These are phyloP conservation scores for Penicillium brasilianum DNA, from an alignment of 2,329 filamentous ascomycete genomes.

Conservation along the genomic window DNA sequence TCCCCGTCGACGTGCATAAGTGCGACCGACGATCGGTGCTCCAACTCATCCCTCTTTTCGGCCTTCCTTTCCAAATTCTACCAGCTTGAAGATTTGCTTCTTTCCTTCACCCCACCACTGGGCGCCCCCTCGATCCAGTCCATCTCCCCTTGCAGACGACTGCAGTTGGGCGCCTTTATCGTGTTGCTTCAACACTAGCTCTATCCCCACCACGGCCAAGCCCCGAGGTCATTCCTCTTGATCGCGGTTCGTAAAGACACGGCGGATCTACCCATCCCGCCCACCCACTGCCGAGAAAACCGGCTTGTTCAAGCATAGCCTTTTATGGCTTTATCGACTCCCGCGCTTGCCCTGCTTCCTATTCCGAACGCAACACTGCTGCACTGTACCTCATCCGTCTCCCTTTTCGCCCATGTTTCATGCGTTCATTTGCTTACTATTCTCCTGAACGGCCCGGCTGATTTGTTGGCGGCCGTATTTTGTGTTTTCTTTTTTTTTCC, in stretches of 20 bases:
- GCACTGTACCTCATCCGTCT: slow-evolving; percentile 17
- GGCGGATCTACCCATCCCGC: slow-evolving; percentile 27
- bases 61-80: not conserved
- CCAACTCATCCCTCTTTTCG: slow-evolving; percentile 14
- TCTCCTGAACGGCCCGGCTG: slow-evolving; percentile 15
- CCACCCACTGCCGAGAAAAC: slow-evolving; percentile 14
- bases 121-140: slow-evolving; percentile 4
- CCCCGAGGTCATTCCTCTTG: not conserved
- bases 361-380: not conserved
- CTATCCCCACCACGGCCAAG: not conserved
- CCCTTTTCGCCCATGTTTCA: not conserved
- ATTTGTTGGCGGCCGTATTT: slow-evolving; percentile 19
- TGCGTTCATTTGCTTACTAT: slow-evolving; percentile 2
- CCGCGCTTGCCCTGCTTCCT: slow-evolving; percentile 26
- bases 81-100: not conserved
- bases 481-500: slow-evolving; percentile 19
- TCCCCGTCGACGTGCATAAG: slow-evolving; percentile 41
- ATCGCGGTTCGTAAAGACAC: not conserved
- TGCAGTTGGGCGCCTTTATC: slow-evolving; percentile 15
- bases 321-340: slow-evolving; percentile 25
- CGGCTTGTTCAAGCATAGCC: slow-evolving; percentile 19
- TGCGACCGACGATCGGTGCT: slow-evolving; percentile 38
- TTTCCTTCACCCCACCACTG: not conserved
- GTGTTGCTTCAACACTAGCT: too few relatives aligned
- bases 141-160: slow-evolving; percentile 19